A percentile compares a stretch with the other conserved stretches of the same genome.
phyloP scores from a whole-genome alignment of 495 filamentous ascomycete species.

The Penicillium salamii region DNA sequence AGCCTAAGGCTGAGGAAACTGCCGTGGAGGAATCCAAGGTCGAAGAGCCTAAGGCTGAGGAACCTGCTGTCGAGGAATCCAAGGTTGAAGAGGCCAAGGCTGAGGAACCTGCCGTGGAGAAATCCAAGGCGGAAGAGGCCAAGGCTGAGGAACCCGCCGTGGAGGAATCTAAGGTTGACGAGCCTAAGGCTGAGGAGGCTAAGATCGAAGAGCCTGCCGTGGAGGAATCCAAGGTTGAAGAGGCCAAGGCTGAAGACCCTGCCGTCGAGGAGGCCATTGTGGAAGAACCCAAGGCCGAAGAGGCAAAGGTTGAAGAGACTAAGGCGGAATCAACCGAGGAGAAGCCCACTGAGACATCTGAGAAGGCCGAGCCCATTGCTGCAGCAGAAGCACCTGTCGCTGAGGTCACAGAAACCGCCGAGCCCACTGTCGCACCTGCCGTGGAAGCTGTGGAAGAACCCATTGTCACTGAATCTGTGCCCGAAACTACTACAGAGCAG shows the following conservation, averaged over 20 bases:
- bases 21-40: conserved; percentile 13
- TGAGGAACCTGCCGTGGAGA: background rate
- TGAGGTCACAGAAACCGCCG: background rate
- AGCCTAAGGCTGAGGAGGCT: conserved; percentile 14
- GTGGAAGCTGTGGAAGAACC: conserved; percentile 4
- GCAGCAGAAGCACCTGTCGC: conserved; percentile 10
- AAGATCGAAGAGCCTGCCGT: conserved; percentile 6
- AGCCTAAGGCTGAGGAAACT: conserved; percentile 5
- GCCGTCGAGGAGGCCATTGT: conserved; percentile 2
- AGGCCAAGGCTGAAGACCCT: background rate
- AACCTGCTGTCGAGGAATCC: conserved; percentile 11
- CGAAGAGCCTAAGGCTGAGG: conserved; percentile 9
- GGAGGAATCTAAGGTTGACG: background rate
- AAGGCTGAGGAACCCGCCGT: background rate
- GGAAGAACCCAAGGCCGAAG: conserved; percentile 10
- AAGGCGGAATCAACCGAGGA: conserved; percentile 1
- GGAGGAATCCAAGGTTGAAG: conserved; percentile 9
- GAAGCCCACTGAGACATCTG: conserved; percentile 10
- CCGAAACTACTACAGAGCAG: conserved; percentile 5
- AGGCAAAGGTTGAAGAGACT: conserved; percentile 12
- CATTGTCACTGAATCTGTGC: conserved; percentile 5
- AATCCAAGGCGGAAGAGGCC: conserved; percentile 9
- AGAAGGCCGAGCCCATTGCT: background rate
- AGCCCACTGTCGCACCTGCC: background rate
- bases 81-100: background rate